These are phyloP conservation scores for Parmales sp. DNA, from an alignment of 108 stramenopile genomes.

Conservation along the genomic window DNA sequence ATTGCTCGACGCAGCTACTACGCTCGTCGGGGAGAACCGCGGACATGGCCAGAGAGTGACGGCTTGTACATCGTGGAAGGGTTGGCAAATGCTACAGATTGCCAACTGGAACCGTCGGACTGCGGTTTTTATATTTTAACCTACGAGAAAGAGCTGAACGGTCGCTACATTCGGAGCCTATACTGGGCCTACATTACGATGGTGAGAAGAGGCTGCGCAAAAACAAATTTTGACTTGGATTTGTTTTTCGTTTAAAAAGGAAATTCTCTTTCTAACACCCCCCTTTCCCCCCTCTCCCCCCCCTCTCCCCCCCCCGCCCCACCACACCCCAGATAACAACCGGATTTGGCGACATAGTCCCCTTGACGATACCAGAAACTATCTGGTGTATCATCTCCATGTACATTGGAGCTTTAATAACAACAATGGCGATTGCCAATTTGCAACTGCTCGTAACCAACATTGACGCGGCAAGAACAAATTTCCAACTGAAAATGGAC, in stretches of 20 bases:
- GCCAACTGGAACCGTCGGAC: too few relatives aligned
- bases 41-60: constrained; percentile 9
- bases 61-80: not conserved
- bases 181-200: constrained; percentile 45
- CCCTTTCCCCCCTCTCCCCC: too few relatives aligned
- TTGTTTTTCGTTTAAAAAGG: not conserved
- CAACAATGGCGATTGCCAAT: constrained; percentile 32
- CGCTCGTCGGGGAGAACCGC: not conserved
- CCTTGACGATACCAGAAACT: constrained; percentile 24
- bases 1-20: too few relatives aligned
- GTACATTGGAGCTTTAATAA: constrained; percentile 35
- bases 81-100: too few relatives aligned
- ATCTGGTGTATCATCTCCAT: constrained; percentile 32
- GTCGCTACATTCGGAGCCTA: constrained; percentile 26
- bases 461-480: constrained; percentile 23
- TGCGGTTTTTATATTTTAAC: too few relatives aligned
- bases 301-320: too few relatives aligned
- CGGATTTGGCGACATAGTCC: constrained; percentile 39
- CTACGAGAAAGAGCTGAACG: too few relatives aligned
- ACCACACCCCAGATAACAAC: constrained; percentile 33
- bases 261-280: too few relatives aligned
- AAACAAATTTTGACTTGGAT: not conserved
- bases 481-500: constrained; percentile 32
- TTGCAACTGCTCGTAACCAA: constrained; percentile 29
- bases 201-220: constrained; percentile 1